Conservation (phyloP, 768 basidiomycete genomes). For the Boletus sp. region DNA sequence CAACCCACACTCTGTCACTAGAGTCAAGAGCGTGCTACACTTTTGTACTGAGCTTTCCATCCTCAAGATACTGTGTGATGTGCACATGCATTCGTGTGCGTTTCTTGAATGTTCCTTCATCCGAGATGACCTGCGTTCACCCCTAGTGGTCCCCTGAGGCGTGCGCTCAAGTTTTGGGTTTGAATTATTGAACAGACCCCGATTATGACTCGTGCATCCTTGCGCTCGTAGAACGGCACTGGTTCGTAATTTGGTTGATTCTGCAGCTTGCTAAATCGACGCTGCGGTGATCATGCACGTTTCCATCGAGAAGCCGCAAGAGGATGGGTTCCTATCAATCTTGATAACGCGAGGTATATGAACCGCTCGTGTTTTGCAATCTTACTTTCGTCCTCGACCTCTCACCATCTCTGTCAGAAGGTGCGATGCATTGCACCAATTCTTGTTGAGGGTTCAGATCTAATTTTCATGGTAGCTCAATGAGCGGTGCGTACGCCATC, state of each 20-base stretch:
- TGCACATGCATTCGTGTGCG: neutral
- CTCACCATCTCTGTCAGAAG: neutral
- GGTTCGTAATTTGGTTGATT: neutral
- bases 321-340: neutral
- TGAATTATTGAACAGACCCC: neutral
- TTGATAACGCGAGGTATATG: neutral
- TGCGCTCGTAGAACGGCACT: neutral
- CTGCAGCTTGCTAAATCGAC: neutral
- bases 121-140: no score
- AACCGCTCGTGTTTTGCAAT: neutral
- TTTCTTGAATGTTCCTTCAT: neutral
- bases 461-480: neutral
- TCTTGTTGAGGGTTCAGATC: neutral
- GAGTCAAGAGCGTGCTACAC: no score
- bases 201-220: neutral
- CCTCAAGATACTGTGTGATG: no score
- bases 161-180: neutral
- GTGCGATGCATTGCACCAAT: neutral
- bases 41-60: no score
- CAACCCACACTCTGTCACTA: no score
- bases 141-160: no score
- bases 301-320: slow-evolving; percentile 47
- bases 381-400: slow-evolving; percentile 17
- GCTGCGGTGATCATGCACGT: slow-evolving; percentile 34
- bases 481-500: slow-evolving; percentile 7